phyloP scores from a whole-genome alignment of 192 early-diverging fungal genomes.

The Dimargaris xerosporica region DNA sequence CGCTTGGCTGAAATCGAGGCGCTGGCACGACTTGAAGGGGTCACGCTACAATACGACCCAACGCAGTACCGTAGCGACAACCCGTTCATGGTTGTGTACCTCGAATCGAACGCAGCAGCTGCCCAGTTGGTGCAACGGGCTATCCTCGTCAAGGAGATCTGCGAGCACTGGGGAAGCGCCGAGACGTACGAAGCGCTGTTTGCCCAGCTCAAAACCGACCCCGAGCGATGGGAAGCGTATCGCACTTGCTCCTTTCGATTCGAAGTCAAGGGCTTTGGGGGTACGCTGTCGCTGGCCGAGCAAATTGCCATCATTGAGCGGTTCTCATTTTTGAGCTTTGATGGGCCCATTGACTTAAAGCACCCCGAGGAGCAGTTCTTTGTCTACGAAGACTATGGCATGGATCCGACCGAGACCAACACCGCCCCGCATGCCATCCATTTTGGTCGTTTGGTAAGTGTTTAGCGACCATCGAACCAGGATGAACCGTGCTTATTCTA shows the following conservation, averaged over 20 bases:
- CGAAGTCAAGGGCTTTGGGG: conserved; percentile 56
- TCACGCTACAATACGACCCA: conserved; percentile 44
- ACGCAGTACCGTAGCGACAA: conserved; percentile 44
- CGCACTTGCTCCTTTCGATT: conserved; percentile 52
- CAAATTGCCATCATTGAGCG: conserved; percentile 68
- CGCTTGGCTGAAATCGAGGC: conserved; percentile 72
- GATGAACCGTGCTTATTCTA: not conserved
- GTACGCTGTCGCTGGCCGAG: conserved; percentile 49
- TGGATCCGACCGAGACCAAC: conserved; percentile 21
- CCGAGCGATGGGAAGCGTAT: conserved; percentile 37
- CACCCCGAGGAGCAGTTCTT: conserved; percentile 58
- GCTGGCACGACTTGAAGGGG: conserved; percentile 59
- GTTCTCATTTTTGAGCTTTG: conserved; percentile 65
- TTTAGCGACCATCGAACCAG: not conserved
- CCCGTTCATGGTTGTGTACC: conserved; percentile 65
- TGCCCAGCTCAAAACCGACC: conserved; percentile 33
- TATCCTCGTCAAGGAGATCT: conserved; percentile 63
- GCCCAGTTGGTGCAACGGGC: conserved; percentile 55
- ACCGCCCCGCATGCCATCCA: conserved; percentile 29
- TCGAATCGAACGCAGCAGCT: conserved; percentile 55
- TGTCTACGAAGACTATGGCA: conserved; percentile 65
- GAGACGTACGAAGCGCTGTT: conserved; percentile 44
- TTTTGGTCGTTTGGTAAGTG: conserved; percentile 48
- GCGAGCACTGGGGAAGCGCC: conserved; percentile 61
- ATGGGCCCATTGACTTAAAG: conserved; percentile 73